Evolutionary conservation across 2,329 filamentous ascomycete genomes (phyloP).

Genomic region (Colletotrichum chlorophyti): DNA sequence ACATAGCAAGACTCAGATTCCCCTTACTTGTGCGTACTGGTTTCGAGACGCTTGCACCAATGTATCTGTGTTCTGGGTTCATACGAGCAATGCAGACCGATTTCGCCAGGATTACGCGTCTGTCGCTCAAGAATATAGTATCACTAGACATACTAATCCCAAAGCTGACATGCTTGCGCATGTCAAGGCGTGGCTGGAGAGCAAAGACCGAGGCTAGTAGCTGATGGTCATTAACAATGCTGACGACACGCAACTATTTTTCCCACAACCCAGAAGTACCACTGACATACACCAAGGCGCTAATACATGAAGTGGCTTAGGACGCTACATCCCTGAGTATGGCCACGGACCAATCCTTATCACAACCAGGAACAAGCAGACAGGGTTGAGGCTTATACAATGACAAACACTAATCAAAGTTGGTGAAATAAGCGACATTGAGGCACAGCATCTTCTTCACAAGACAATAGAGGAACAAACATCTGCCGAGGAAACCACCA

Average conservation of each 20-base stretch:
- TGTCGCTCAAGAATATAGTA: conserved; percentile 35
- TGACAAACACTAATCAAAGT: conserved; percentile 35
- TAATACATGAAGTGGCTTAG: background rate
- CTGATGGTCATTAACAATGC: background rate
- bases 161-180: conserved; percentile 33
- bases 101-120: conserved; percentile 36
- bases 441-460: conserved; percentile 34
- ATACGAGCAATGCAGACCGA: conserved; percentile 38
- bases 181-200: conserved; percentile 38
- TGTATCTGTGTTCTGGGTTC: conserved; percentile 41
- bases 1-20: conserved; percentile 41
- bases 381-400: conserved; percentile 33
- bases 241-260: background rate
- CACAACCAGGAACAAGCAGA: conserved; percentile 43
- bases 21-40: conserved; percentile 37
- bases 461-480: conserved; percentile 25
- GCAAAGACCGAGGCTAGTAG: conserved; percentile 21
- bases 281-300: background rate
- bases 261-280: background rate
- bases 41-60: conserved; percentile 29
- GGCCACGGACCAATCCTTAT: conserved; percentile 37
- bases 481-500: background rate
- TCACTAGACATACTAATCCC: conserved; percentile 33
- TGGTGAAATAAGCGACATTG: conserved; percentile 35
- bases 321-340: conserved; percentile 36